Percentiles rank a stretch among this genome's conserved stretches.
Conservation (phyloP, 2,329 filamentous ascomycete genomes). For the Fusarium sp. region DNA sequence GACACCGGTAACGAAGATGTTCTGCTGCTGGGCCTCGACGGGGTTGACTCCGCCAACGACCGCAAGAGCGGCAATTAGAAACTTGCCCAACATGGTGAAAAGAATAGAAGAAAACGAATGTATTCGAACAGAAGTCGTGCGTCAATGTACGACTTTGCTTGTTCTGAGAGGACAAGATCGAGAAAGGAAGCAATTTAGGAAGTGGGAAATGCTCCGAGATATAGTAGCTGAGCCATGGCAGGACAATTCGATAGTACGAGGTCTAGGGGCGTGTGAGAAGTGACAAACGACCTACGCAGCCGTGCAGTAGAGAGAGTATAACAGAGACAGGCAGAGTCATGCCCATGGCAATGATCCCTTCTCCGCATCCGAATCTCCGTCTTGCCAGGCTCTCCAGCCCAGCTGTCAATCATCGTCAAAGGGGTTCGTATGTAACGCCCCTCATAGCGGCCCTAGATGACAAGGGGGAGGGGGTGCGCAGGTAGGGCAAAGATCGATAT, state of each 20-base stretch:
- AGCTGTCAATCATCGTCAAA: constrained; percentile 42
- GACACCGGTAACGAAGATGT: constrained; percentile 54
- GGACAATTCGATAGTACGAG: constrained; percentile 24
- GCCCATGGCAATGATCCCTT: constrained; percentile 26
- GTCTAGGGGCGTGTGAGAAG: constrained; percentile 3
- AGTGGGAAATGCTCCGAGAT: constrained; percentile 36
- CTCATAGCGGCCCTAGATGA: constrained; percentile 30
- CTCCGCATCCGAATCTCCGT: constrained; percentile 40
- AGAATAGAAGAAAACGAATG: constrained; percentile 31
- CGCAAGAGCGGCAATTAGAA: constrained; percentile 43
- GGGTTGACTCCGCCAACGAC: constrained; percentile 42
- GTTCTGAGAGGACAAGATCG: constrained; percentile 27
- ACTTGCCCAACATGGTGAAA: constrained; percentile 38
- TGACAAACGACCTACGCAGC: not conserved
- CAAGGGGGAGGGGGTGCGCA: constrained; percentile 41
- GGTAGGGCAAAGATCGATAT: constrained; percentile 37
- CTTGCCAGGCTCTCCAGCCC: constrained; percentile 11
- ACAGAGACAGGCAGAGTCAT: constrained; percentile 1
- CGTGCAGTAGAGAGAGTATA: not conserved
- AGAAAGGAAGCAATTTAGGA: not conserved
- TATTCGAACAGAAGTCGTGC: constrained; percentile 34
- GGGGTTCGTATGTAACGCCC: constrained; percentile 35
- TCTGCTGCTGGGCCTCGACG: constrained; percentile 43
- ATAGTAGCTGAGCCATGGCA: constrained; percentile 35
- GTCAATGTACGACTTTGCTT: constrained; percentile 40